Evolutionary conservation across 1,284 basidiomycete species (phyloP), one percentile per base, ranked within the genome.

Genomic region (Pterulicium gracile): DNA sequence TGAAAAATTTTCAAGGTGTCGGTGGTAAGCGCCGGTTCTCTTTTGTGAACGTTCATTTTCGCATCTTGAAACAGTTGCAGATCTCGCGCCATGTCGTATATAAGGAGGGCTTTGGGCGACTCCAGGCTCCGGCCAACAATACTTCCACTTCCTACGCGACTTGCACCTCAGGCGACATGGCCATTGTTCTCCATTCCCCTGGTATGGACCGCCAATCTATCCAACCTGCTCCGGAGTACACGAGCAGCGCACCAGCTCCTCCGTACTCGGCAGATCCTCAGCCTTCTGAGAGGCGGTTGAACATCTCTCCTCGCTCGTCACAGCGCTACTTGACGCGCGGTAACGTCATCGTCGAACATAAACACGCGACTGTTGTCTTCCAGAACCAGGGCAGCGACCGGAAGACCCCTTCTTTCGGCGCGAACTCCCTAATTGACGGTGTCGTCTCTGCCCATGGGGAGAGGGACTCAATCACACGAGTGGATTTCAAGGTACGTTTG

Each of bases 181-280:
- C n/a, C n/a, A n/a, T n/a, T n/a, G n/a, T n/a, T n/a, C n/a, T n/a
- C n/a, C n/a, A n/a, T n/a, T n/a, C n/a, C n/a, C n/a, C n/a, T n/a
- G n/a, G n/a, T n/a, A n/a, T n/a, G n/a, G n/a, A n/a, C 4, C 7
- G 36, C 24, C 12, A 7, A 40, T 42, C 46, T 17, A 35, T 18
- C 23, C 43, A 22, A 44, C 41, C 19, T 43, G 45, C 23, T 34
- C 20, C 17, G 13, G 20, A 24, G 24, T 45, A 46, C 39, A 56
- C 42, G 5, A 7, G 7, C 36, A 39, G 36, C 19, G 7, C 15
- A 39, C 36, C 36, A 13, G 36, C 36, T 7, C 36, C 36, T 7
- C 36, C 36, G n/a, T 39, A 39, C 36, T 39, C 36, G n/a, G 36
- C 19, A 7, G 36, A 39, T 7, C 36, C 36, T 39, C 36, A 39